Conservation (phyloP, 352 stramenopile species). For the Phytopythium chamaehyphon region DNA sequence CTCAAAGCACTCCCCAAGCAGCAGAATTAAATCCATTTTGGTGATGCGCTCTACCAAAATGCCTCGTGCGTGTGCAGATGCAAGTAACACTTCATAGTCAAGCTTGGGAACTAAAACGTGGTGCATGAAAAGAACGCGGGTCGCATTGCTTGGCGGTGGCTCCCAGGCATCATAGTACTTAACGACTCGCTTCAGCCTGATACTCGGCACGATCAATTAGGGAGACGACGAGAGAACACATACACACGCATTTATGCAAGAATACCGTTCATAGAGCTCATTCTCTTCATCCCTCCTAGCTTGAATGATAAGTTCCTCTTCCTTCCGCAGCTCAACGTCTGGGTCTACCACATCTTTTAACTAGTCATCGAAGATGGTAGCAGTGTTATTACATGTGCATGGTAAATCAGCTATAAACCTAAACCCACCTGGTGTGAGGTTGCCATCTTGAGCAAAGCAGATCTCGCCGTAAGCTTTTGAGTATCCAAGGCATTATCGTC, state of each 20-base stretch:
- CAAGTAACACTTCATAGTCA: conserved; percentile 64
- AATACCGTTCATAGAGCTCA: conserved; percentile 44
- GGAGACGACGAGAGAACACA: no score
- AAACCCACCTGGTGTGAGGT: conserved; percentile 28
- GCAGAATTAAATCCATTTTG: conserved; percentile 83
- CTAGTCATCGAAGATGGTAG: conserved; percentile 5
- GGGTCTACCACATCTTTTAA: conserved; percentile 32
- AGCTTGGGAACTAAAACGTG: conserved; percentile 80
- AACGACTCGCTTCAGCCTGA: conserved; percentile 54
- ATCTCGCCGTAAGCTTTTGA: conserved; percentile 43
- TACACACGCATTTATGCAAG: no score
- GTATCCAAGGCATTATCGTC: conserved; percentile 5
- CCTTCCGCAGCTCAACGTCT: conserved; percentile 38
- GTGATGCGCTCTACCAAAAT: conserved; percentile 73
- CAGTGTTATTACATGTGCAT: not conserved
- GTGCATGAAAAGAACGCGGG: conserved; percentile 76
- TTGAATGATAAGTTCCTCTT: conserved; percentile 43
- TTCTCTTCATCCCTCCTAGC: conserved; percentile 46
- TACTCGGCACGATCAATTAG: not conserved
- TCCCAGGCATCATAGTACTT: conserved; percentile 89
- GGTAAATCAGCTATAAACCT: not conserved
- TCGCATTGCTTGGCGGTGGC: conserved; percentile 73
- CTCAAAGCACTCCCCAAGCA: conserved; percentile 81
- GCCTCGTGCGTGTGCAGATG: conserved; percentile 62
- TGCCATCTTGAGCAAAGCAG: conserved; percentile 48